Percentiles rank a stretch among this genome's conserved stretches.
phyloP scores from a whole-genome alignment of 805 yeast genomes.

The Sungouiozyma intestinalis region DNA sequence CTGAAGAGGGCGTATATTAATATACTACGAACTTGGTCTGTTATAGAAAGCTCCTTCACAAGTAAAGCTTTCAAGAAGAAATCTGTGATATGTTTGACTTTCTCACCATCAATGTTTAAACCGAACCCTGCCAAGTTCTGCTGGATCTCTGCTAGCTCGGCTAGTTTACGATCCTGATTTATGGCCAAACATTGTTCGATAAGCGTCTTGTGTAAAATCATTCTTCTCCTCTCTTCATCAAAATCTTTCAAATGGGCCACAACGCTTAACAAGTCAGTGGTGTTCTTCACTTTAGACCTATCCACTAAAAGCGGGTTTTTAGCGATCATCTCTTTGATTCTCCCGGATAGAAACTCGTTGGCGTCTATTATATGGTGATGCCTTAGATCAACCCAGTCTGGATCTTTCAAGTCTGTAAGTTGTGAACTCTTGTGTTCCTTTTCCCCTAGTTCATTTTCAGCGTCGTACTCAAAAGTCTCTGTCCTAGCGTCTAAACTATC shows the following conservation, averaged over 20 bases:
- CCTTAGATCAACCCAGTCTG: conserved; percentile 60
- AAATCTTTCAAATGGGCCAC: conserved; percentile 61
- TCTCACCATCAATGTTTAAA: conserved; percentile 53
- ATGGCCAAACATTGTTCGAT: conserved; percentile 55
- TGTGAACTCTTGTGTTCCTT: conserved; percentile 36
- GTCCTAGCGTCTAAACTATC: conserved; percentile 34
- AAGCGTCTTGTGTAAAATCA: conserved; percentile 48
- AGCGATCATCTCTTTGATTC: conserved; percentile 52
- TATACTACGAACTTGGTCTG: conserved; percentile 67
- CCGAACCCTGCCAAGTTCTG: conserved; percentile 74
- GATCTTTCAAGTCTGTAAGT: conserved; percentile 46
- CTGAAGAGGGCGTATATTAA: conserved; percentile 68
- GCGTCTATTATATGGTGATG: conserved; percentile 71
- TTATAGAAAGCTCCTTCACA: conserved; percentile 38
- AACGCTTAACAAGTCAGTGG: conserved; percentile 65
- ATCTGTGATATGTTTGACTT: conserved; percentile 49
- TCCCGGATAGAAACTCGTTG: conserved; percentile 46
- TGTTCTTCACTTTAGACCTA: conserved; percentile 49
- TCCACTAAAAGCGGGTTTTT: conserved; percentile 72
- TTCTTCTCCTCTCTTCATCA: conserved; percentile 54
- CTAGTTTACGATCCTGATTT: conserved; percentile 48
- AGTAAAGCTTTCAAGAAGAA: conserved; percentile 47
- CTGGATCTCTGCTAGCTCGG: conserved; percentile 74
- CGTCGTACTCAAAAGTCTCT: conserved; percentile 41
- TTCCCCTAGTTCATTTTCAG: conserved; percentile 44